Evolutionary conservation across 2,329 filamentous ascomycete genomes (phyloP), one percentile per base, ranked within the genome.

Genomic region (Exophiala viscosa): DNA sequence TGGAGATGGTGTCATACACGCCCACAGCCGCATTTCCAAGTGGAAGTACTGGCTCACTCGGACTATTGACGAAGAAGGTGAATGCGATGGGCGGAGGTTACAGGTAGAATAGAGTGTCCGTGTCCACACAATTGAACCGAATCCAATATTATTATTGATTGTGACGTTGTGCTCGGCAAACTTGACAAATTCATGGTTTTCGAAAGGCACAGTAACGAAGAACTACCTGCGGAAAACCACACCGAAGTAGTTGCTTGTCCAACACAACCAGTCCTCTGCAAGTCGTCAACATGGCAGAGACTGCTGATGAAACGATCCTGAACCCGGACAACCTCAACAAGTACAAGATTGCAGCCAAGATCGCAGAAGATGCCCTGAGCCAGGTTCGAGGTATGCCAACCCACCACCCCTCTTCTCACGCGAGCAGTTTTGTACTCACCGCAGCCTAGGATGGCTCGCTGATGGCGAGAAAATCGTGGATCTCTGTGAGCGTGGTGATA

Each of bases 281-380:
- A 15, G 23, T 14, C 33, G 39, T 50, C 46, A 50, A 38, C 28
- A 57, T 57, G 54, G 54, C 54, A n/a, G 54, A 57, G 32, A 40
- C 46, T 34, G 44, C 42, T 40, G 54, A 47, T 23, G 54, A 57
- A 78, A 82, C 88, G 64, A 84, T 96, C 73, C 88, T 85, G 73
- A 93, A 95, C 79, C 89, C 88, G 58, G 88, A 95, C 72, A 96
- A 90, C 66, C 82, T 99, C 66, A 97, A 93, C 76, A 99, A 97
- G 58, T 97, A 97, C 83, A 97, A 96, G 85, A 91, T 88, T 62
- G 93, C 93, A 52, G 92, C 88, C 60, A 81, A 88, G 71, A 97
- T 99, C 75, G 93, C 92, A 46, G 89, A 96, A 73, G 96, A 92
- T 78, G 92, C 95, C 64, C 84, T 99, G 64, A 89, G 90, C 66